A percentile compares a stretch with the other conserved stretches of the same genome.
Conservation (phyloP, 371 early-diverging fungal species). For the Gilbertella persicaria region DNA sequence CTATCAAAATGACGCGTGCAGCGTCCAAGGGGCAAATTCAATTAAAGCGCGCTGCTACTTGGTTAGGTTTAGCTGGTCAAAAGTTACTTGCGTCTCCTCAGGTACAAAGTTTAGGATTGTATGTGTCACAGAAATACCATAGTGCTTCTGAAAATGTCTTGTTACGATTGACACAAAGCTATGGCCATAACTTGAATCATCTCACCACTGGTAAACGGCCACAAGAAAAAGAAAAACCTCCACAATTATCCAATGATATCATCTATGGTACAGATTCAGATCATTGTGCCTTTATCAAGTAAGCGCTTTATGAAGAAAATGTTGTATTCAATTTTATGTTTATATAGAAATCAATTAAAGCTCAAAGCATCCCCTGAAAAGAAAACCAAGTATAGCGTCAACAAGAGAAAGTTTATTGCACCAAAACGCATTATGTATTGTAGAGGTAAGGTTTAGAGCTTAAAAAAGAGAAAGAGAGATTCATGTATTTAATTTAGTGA, state of each 20-base stretch:
- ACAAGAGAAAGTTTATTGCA: constrained; percentile 5
- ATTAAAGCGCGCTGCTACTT: constrained; percentile 23
- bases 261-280: constrained; percentile 15
- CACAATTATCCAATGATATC: constrained; percentile 3
- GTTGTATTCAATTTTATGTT: background rate
- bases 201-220: background rate
- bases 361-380: constrained; percentile 1
- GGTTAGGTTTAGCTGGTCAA: constrained; percentile 18
- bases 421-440: constrained; percentile 28
- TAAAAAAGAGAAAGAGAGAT: background rate
- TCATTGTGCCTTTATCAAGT: constrained; percentile 20
- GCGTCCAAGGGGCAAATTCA: constrained; percentile 22
- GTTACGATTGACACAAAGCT: background rate
- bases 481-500: constrained; percentile 9
- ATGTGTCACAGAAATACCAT: constrained; percentile 9
- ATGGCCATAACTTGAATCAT: background rate
- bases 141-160: constrained; percentile 2
- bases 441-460: constrained; percentile 7
- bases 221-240: background rate
- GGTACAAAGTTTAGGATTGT: constrained; percentile 7
- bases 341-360: constrained; percentile 16
- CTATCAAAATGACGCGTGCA: constrained; percentile 9
- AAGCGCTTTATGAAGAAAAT: background rate
- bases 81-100: constrained; percentile 14
- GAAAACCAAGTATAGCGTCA: background rate